phyloP scores from a whole-genome alignment of 306 rosid genomes.

The Vigna unguiculata region DNA sequence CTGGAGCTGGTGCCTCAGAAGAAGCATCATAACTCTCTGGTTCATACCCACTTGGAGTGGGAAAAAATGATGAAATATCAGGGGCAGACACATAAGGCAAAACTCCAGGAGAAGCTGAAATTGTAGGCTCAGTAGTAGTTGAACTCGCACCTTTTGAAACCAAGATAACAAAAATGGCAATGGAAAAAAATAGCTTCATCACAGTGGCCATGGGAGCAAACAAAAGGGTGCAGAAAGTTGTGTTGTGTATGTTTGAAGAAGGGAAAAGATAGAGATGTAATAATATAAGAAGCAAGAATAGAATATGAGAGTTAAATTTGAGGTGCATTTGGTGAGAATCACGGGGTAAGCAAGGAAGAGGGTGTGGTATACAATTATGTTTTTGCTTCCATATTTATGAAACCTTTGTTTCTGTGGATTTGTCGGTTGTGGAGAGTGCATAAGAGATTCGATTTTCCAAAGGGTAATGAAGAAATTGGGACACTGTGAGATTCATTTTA shows the following conservation, averaged over 20 bases:
- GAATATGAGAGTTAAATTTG: constrained; percentile 34
- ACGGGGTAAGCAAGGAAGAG: constrained; percentile 54
- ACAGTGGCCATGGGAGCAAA: constrained; percentile 59
- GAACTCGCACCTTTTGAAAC: constrained; percentile 46
- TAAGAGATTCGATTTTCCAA: constrained; percentile 41
- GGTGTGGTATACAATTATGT: constrained; percentile 25
- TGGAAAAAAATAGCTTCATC: constrained; percentile 40
- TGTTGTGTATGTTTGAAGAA: neutral
- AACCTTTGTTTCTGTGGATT: constrained; percentile 37
- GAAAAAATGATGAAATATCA: constrained; percentile 71
- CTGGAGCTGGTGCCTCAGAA: constrained; percentile 48
- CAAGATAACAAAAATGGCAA: constrained; percentile 39
- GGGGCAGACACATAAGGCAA: constrained; percentile 58
- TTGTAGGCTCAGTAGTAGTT: constrained; percentile 50
- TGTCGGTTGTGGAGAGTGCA: constrained; percentile 40
- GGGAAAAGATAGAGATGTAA: constrained; percentile 18
- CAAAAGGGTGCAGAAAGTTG: constrained; percentile 29
- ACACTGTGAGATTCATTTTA: constrained; percentile 5
- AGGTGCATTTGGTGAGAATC: constrained; percentile 52
- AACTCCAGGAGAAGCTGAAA: constrained; percentile 68
- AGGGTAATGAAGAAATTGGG: constrained; percentile 19
- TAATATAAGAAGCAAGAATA: constrained; percentile 31
- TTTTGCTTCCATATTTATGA: constrained; percentile 50
- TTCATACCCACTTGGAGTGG: constrained; percentile 49
- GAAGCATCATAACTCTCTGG: constrained; percentile 46